Evolutionary conservation across 176 grass and related monocot genomes (phyloP), one percentile per base, ranked within the genome.

Genomic region (Avena insularis): DNA sequence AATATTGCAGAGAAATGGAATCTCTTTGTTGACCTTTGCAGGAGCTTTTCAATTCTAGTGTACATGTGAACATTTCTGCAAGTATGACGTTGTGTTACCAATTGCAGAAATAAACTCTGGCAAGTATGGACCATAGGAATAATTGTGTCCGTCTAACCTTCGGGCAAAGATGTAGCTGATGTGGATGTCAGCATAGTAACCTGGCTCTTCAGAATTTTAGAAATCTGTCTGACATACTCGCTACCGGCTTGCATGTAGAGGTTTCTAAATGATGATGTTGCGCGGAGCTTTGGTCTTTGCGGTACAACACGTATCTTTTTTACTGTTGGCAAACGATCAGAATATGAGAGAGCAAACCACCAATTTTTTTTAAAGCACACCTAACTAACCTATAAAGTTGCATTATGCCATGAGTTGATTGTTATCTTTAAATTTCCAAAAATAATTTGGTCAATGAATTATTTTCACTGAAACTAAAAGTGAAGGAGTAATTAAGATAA

Each of bases 241-340:
- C 77, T 90, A 67, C 96, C 96, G 63, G 93, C 84, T 94, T 95
- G 96, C 68, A 93, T 91, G 75, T 98, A 96, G 70, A 94, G 86
- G 47, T 91, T 89, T 87, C 90, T 85, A 36, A 92, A 90, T 25
- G 96, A 98, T 72, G 90, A 90, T 62, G 91, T 92, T 70, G 85
- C 69, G 3, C 82, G 93, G 70, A 98, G 92, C 83, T 83, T 95
- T 79, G 82, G 86, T 85, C 75, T 94, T 87, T 92, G 90, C 87
- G 93, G 69, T 75, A 87, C 83, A 48, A 96, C 82, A 14, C 93
- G 84, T 75, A 98, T 85, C 68, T 90, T 98, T 95, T 91, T 98
- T 75, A 98, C 96, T 98, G 72, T 82, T 38, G 71, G 12, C 78
- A 60, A 79, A 57, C 83, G 76, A 43, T 78, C 65, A 72, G 54